phyloP scores from a whole-genome alignment of 2,329 filamentous ascomycete species.

The Cladosporium cucumerinum region DNA sequence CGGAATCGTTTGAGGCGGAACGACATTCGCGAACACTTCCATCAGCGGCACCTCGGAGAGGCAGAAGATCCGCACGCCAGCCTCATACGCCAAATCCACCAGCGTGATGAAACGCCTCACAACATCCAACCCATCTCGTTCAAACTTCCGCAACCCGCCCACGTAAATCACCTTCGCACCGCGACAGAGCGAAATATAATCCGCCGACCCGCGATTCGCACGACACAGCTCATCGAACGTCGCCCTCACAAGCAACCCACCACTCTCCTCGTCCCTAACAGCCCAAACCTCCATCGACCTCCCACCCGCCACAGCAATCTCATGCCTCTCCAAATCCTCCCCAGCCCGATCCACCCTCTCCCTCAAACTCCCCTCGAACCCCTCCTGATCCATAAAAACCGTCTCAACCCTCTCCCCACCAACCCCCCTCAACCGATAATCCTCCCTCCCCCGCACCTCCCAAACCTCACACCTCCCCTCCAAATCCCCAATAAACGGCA shows the following conservation, averaged over 20 bases:
- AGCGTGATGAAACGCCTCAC: slow-evolving; percentile 73
- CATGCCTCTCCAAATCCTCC: neutral
- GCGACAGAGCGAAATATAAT: slow-evolving; percentile 66
- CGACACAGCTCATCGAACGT: slow-evolving; percentile 64
- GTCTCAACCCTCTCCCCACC: slow-evolving; percentile 35
- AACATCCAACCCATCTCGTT: slow-evolving; percentile 56
- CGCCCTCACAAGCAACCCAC: slow-evolving; percentile 34
- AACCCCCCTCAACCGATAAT: slow-evolving; percentile 52
- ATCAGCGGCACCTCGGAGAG: slow-evolving; percentile 22
- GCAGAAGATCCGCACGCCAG: slow-evolving; percentile 63
- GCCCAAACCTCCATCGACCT: neutral
- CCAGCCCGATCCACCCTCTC: neutral
- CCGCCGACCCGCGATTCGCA: slow-evolving; percentile 64
- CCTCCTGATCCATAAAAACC: slow-evolving; percentile 20
- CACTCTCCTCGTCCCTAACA: neutral
- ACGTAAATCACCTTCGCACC: slow-evolving; percentile 22
- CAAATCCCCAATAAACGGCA: slow-evolving; percentile 67
- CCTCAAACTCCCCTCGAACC: neutral
- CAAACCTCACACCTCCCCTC: slow-evolving; percentile 73
- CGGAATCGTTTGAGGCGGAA: slow-evolving; percentile 19
- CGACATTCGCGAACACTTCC: slow-evolving; percentile 28
- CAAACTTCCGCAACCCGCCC: slow-evolving; percentile 22
- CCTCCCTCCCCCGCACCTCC: slow-evolving; percentile 70
- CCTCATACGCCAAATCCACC: slow-evolving; percentile 73
- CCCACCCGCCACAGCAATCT: neutral